These are phyloP conservation scores for Cutaneotrichosporon daszewskae DNA, from an alignment of 1,284 basidiomycete species.

Conservation along the genomic window DNA sequence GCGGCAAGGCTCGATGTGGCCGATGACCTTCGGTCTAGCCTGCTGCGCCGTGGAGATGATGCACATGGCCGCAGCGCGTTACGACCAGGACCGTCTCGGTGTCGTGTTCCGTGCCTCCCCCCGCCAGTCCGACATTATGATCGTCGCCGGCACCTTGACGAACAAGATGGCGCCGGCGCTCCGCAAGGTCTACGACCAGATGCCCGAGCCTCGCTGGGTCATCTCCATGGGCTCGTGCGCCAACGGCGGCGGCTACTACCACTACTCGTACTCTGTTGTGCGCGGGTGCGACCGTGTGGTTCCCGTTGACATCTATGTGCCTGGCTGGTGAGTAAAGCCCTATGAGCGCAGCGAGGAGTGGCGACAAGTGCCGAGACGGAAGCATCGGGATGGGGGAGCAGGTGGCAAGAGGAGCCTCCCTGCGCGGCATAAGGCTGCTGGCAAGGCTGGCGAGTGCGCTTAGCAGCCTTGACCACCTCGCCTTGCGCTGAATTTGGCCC, in stretches of 20 bases:
- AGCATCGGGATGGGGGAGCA: not conserved
- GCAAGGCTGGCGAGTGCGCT: too few relatives aligned
- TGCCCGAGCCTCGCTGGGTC: conserved; percentile 96
- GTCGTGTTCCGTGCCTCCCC: conserved; percentile 98
- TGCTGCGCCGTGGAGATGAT: conserved; percentile 99
- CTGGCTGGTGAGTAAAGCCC: conserved; percentile 79
- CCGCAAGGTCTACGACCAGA: conserved; percentile 92
- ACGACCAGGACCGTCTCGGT: conserved; percentile 97
- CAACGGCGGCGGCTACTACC: conserved; percentile 97
- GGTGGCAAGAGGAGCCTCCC: too few relatives aligned
- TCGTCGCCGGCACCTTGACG: conserved; percentile 96
- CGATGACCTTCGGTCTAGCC: conserved; percentile 96
- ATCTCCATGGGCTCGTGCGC: conserved; percentile 99
- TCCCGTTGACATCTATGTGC: conserved; percentile 95
- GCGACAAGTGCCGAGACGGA: too few relatives aligned
- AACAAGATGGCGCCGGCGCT: conserved; percentile 99
- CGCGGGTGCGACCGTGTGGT: conserved; percentile 99
- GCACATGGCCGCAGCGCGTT: conserved; percentile 85
- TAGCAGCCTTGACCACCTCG: too few relatives aligned
- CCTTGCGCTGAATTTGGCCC: too few relatives aligned
- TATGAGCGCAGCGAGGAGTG: not conserved
- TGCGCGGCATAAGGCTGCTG: too few relatives aligned
- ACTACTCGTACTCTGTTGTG: conserved; percentile 96
- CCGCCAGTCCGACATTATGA: conserved; percentile 98
- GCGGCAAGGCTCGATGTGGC: conserved; percentile 97